Base-by-base conservation (phyloP, 805 yeast species). In the Millerago galiae region DNA sequence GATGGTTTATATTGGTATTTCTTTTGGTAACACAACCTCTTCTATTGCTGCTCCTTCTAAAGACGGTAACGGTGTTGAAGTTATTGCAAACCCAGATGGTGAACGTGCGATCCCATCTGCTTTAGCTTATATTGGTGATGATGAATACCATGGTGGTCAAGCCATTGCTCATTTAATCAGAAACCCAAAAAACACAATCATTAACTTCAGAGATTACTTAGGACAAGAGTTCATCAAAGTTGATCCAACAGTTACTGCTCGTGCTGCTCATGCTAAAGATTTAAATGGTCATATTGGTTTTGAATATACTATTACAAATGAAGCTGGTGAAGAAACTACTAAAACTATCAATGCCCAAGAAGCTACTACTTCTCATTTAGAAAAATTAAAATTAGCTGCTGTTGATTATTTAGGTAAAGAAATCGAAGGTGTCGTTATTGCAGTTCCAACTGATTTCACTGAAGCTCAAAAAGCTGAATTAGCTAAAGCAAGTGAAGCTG, bases 41-140 rank as follows among this genome's bases (percentile, higher is more conserved):
- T 86, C 97, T 46, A 89, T 93, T 63, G 97, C 98, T 38, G 86
- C 81, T 58, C 84, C 90, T 53, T 68, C 75, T 48, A 65, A 71
- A 52, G 97, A 91, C 59, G 97, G 96, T 49, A 85, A 83, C 63
- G 51, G 51, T 27, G 93, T 88, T 50, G 97, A 93, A 61, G 95
- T 93, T 53, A 91, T 93, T 64, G 99, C 99, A 54, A 91, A 93
- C 79, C 96, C 95, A 54, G 99, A 93, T 61, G 99, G 99, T 66
- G 98, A 93, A 70, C 87, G 98, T 71, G 77, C 91, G 47, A 93
- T 93, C 62, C 95, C 98, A 48, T 84, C 98, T 25, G 84, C 85
- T 46, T 74, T 93, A 48, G 80, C 97, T 15, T 93, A 90, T 63
- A 89, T 89, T 45, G 96, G 95, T 47, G 83, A 75, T 43, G 98